Conservation (phyloP, 2,329 filamentous ascomycete species). For the Trichoderma sp. region DNA sequence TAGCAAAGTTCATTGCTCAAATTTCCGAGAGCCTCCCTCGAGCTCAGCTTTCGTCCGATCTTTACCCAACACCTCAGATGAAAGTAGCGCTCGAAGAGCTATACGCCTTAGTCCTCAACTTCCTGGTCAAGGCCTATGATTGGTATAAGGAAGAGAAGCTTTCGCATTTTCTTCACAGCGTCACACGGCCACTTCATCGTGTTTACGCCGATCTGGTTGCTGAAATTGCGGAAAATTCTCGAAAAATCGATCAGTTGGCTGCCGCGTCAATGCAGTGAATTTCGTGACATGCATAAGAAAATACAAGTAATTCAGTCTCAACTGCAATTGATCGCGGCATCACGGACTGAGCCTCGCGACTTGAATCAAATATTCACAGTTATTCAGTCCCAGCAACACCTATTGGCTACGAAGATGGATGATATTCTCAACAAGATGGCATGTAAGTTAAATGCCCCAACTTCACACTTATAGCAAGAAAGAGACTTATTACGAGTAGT, state of each 20-base stretch:
- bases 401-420: background rate
- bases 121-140: background rate
- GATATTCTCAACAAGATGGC: background rate
- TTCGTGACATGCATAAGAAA: background rate
- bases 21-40: background rate
- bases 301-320: background rate
- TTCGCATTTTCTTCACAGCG: background rate
- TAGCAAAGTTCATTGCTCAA: background rate
- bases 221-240: background rate
- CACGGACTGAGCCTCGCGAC: background rate
- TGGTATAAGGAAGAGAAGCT: background rate
- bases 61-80: background rate
- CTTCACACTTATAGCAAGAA: no score
- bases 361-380: background rate
- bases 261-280: background rate
- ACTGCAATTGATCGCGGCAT: background rate
- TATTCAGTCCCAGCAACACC: background rate
- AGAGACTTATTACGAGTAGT: background rate
- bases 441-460: background rate
- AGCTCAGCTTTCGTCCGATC: background rate
- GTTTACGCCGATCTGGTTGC: background rate
- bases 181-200: background rate
- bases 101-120: background rate
- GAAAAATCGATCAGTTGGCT: background rate
- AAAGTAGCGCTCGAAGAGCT: background rate